Evolutionary conservation across 257 asterid species (phyloP).

Genomic region (Jasminum sambac): DNA sequence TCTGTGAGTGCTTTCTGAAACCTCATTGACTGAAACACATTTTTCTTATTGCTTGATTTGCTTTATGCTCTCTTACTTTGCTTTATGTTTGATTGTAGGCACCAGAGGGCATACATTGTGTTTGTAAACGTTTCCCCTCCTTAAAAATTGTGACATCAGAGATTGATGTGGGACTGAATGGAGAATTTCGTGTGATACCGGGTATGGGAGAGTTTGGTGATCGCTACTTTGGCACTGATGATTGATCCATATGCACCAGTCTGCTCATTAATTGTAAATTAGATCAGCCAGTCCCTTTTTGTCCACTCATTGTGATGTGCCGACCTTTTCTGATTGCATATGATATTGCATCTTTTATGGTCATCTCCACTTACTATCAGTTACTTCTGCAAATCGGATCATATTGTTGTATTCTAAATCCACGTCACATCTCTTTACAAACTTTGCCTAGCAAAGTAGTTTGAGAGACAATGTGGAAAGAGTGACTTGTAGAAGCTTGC

Average conservation of each 20-base stretch:
- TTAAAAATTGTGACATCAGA: slow-evolving; percentile 92
- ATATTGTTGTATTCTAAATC: background rate
- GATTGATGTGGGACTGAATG: slow-evolving; percentile 71
- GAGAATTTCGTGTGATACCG: slow-evolving; percentile 73
- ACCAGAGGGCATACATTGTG: slow-evolving; percentile 94
- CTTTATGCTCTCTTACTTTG: slow-evolving; percentile 9
- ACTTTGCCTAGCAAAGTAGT: too few relatives aligned
- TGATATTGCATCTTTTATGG: background rate
- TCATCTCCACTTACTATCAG: background rate
- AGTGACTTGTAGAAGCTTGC: too few relatives aligned
- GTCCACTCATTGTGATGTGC: slow-evolving; percentile 2
- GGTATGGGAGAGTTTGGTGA: slow-evolving; percentile 99
- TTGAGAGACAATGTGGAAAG: too few relatives aligned
- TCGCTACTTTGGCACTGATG: slow-evolving; percentile 94
- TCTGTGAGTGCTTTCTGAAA: slow-evolving; percentile 61
- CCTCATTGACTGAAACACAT: background rate
- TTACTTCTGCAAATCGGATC: background rate
- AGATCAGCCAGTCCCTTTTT: slow-evolving; percentile 15
- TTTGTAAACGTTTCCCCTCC: slow-evolving; percentile 81
- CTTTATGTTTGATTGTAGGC: slow-evolving; percentile 47
- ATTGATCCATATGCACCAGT: slow-evolving; percentile 32
- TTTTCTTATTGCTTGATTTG: background rate
- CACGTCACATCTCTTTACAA: background rate
- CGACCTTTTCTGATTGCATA: slow-evolving; percentile 11
- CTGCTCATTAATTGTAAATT: slow-evolving; percentile 33